Conservation (phyloP, 2,329 filamentous ascomycete genomes). For the Fusarium sp. region DNA sequence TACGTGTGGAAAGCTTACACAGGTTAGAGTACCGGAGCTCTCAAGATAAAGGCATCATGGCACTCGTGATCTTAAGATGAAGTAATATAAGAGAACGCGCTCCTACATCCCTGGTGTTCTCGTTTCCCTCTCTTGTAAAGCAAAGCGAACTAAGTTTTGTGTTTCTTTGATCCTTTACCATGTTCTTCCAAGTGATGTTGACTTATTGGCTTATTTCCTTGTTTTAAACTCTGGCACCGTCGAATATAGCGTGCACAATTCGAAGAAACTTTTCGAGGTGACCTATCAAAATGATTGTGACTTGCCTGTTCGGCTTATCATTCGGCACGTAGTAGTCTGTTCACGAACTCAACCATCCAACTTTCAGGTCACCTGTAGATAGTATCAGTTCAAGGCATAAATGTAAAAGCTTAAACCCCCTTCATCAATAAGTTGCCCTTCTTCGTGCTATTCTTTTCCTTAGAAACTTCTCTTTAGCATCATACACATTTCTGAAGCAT, state of each 20-base stretch:
- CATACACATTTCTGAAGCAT: neutral
- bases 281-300: neutral
- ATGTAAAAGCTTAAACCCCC: too few species aligned
- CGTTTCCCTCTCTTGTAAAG: too few species aligned
- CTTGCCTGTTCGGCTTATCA: accelerated
- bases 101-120: neutral
- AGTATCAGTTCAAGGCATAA: neutral
- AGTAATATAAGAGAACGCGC: neutral
- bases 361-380: neutral
- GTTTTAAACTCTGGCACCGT: neutral
- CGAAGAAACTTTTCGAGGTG: neutral
- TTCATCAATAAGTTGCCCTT: neutral
- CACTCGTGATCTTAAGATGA: neutral
- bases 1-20: neutral
- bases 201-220: neutral
- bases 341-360: neutral
- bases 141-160: too few species aligned
- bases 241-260: neutral
- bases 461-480: neutral
- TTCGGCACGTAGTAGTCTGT: accelerated
- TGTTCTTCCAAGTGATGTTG: neutral
- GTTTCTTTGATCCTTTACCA: too few species aligned
- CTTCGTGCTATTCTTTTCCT: accelerated
- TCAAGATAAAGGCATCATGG: neutral
- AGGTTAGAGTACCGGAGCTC: neutral